phyloP scores from a whole-genome alignment of 1,284 basidiomycete genomes.

The Blastosporella zonata region DNA sequence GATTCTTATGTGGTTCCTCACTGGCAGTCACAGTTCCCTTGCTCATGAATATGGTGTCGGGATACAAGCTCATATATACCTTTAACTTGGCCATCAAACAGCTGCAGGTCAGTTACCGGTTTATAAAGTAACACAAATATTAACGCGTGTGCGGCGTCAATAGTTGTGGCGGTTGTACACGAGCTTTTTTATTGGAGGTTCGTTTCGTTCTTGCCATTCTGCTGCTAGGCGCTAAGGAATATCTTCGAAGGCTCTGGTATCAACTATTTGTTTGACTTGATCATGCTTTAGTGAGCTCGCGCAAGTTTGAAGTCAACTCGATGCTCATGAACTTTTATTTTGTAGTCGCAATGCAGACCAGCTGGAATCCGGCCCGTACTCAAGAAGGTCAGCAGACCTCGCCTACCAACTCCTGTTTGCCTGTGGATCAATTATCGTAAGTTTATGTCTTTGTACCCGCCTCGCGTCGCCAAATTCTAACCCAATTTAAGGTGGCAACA shows the following conservation, averaged over 20 bases:
- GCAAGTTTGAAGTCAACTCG: conserved; percentile 8
- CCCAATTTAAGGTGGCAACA: conserved; percentile 46
- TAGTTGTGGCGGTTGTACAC: conserved; percentile 79
- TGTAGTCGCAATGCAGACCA: conserved; percentile 60
- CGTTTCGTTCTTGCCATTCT: conserved; percentile 24
- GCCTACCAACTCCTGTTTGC: conserved; percentile 72
- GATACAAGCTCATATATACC: conserved; percentile 58
- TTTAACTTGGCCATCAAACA: conserved; percentile 42
- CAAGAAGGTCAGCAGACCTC: conserved; percentile 61
- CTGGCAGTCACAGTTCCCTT: conserved; percentile 61
- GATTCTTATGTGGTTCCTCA: conserved; percentile 64
- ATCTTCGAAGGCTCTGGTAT: conserved; percentile 49
- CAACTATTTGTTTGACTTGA: conserved; percentile 67
- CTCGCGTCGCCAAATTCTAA: not conserved
- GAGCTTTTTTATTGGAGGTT: conserved; percentile 76
- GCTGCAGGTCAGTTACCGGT: conserved; percentile 47
- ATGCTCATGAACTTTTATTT: not conserved
- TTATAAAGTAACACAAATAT: not conserved
- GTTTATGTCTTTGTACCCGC: conserved; percentile 23
- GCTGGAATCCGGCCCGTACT: conserved; percentile 63
- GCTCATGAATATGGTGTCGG: conserved; percentile 53
- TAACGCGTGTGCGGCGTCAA: not conserved
- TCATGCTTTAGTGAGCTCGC: conserved; percentile 70
- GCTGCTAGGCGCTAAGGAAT: not conserved
- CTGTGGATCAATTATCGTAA: conserved; percentile 55